These are phyloP conservation scores for Entomortierella chlamydospora DNA, from an alignment of 192 early-diverging fungal species.

Conservation along the genomic window DNA sequence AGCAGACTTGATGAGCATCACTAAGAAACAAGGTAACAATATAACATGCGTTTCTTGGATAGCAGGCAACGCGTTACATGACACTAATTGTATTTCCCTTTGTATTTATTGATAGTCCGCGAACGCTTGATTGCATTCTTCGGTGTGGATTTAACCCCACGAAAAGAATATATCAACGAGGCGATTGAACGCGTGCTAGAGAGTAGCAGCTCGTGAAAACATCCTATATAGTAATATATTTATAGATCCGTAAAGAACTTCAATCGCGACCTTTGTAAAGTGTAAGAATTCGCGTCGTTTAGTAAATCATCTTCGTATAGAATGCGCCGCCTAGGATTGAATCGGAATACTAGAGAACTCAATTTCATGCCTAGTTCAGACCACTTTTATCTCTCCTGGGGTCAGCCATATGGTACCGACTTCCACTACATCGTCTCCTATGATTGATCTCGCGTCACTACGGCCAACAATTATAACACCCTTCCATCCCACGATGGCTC, in stretches of 20 bases:
- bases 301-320: too few species aligned
- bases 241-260: too few species aligned
- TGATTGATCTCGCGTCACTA: not conserved
- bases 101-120: too few species aligned
- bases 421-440: not conserved
- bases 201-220: constrained; percentile 8
- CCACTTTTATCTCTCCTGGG: constrained; percentile 11
- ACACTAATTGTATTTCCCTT: too few species aligned
- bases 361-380: not conserved
- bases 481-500: constrained; percentile 15
- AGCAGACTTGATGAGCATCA: constrained; percentile 97
- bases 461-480: constrained; percentile 21
- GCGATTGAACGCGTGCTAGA: constrained; percentile 73
- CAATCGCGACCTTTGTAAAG: too few species aligned
- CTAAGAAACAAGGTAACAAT: constrained; percentile 88
- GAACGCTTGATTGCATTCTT: constrained; percentile 85
- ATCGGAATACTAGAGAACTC: too few species aligned
- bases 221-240: too few species aligned
- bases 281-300: too few species aligned
- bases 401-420: constrained; percentile 20
- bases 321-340: too few species aligned
- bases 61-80: too few species aligned
- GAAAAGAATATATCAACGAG: constrained; percentile 90
- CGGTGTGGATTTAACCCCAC: constrained; percentile 82
- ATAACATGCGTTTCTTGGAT: not conserved